Evolutionary conservation across 2,329 filamentous ascomycete genomes (phyloP), one percentile per base, ranked within the genome.

Genomic region (Botryosphaeria dothidea): DNA sequence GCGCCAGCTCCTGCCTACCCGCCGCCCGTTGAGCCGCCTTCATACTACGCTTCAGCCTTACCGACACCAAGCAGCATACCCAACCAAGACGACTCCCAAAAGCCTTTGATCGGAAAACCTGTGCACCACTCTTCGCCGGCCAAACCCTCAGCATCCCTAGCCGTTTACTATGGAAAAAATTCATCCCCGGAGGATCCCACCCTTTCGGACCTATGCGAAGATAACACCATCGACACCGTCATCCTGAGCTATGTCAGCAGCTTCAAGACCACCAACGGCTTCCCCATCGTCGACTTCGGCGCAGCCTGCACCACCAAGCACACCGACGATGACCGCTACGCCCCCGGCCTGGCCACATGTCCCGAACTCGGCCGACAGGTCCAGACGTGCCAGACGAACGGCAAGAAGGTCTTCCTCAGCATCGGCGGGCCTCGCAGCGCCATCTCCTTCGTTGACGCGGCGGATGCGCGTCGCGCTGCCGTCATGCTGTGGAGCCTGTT

Each of bases 381-480:
- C 8, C 45, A 52, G 25, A 19, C 34, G 13, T 65, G 63, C 54
- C 63, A 65, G 34, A 34, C 25, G 15, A 13, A 27, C 21, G 63
- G 63, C 29, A 65, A 61, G 45, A 65, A 65, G 34, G 54, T 65
- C 29, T 49, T 61, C 36, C 31, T 65, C 29, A 65, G 63, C 25
- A 54, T 65, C 25, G 63, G 63, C 31, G 45, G 52, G 4, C 52
- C 29, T n/a, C 19, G 15, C 9, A 48, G 23, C 21, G n/a, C 25
- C 34, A 17, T 58, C 38, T 54, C 19, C 34, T 65, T 65, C 45
- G 56, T 17, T 21, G 54, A 51, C 29, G 45, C 36, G 21, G 54
- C 54, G 25, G 63, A 46, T 46, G 56, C 63, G 23, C 52, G 62
- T 21, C 51, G 62, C 15, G 62, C 62, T 49, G 62, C 62, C 31